Evolutionary conservation across 2,329 filamentous ascomycete genomes (phyloP).

Genomic region (Albifimbria verrucaria): DNA sequence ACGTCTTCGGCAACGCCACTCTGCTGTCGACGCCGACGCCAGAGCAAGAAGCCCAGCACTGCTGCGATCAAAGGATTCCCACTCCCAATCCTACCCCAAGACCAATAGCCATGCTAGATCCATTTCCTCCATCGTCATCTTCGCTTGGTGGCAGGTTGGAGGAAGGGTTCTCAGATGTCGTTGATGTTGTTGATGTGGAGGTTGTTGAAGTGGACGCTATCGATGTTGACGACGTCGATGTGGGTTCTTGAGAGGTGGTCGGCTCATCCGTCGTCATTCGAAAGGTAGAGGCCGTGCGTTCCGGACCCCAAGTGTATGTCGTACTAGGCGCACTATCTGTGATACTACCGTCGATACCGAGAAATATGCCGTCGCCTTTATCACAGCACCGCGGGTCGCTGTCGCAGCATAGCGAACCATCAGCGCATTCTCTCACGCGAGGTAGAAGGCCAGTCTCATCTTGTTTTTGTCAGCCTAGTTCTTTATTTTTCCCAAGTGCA

Average conservation of each 20-base stretch:
- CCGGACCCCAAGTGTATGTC: constrained; percentile 7
- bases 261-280: not conserved
- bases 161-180: not conserved
- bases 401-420: constrained; percentile 17
- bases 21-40: not conserved
- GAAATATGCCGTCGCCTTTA: constrained; percentile 10
- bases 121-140: not conserved
- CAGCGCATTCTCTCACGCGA: constrained; percentile 9
- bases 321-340: constrained; percentile 8
- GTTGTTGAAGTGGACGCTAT: not conserved
- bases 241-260: not conserved
- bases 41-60: not conserved
- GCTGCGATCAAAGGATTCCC: not conserved
- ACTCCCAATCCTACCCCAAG: not conserved
- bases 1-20: not conserved
- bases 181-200: not conserved
- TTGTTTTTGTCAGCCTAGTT: not conserved
- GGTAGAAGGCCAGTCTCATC: constrained; percentile 11
- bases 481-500: too few relatives aligned
- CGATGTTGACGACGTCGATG: too few relatives aligned
- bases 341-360: constrained; percentile 7
- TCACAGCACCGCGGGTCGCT: constrained; percentile 13
- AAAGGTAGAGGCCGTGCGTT: constrained; percentile 6
- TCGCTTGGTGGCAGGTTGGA: not conserved
- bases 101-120: not conserved